These are phyloP conservation scores for Platanthera guangdongensis DNA, from an alignment of 106 monocot genomes.

Conservation along the genomic window DNA sequence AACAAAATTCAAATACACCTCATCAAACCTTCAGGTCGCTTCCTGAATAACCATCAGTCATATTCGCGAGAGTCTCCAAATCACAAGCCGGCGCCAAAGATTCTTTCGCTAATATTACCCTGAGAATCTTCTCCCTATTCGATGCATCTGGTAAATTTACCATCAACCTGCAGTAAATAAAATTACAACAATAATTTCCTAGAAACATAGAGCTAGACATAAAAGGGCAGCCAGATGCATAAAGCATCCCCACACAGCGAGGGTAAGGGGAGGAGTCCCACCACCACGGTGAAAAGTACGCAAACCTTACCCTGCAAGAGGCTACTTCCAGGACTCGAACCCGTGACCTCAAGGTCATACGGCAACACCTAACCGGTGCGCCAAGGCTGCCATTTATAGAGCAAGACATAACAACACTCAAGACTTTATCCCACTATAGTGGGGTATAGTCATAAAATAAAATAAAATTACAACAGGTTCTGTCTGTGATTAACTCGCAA, in stretches of 20 bases:
- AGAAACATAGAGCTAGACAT: neutral
- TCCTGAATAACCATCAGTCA: constrained; percentile 99
- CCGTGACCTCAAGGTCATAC: too few species aligned
- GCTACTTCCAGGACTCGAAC: too few species aligned
- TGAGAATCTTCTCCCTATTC: constrained; percentile 86
- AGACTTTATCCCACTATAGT: too few species aligned
- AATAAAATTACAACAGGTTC: too few species aligned
- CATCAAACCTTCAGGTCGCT: constrained; percentile 85
- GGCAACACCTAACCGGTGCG: too few species aligned
- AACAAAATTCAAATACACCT: neutral
- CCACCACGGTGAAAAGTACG: too few species aligned
- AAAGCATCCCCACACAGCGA: neutral
- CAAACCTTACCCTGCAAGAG: too few species aligned
- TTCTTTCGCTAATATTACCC: constrained; percentile 89
- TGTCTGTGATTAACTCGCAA: neutral
- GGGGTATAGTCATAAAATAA: too few species aligned
- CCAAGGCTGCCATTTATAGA: too few species aligned
- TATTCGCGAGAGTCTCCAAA: constrained; percentile 66
- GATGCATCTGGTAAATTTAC: constrained; percentile 84
- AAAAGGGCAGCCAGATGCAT: too few species aligned
- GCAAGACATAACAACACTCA: too few species aligned
- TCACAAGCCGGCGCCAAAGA: constrained; percentile 60
- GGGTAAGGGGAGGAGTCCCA: too few species aligned
- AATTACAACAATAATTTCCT: neutral
- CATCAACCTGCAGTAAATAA: constrained; percentile 56